These are phyloP conservation scores for Myrica gale DNA, from an alignment of 306 rosid species.

Conservation along the genomic window DNA sequence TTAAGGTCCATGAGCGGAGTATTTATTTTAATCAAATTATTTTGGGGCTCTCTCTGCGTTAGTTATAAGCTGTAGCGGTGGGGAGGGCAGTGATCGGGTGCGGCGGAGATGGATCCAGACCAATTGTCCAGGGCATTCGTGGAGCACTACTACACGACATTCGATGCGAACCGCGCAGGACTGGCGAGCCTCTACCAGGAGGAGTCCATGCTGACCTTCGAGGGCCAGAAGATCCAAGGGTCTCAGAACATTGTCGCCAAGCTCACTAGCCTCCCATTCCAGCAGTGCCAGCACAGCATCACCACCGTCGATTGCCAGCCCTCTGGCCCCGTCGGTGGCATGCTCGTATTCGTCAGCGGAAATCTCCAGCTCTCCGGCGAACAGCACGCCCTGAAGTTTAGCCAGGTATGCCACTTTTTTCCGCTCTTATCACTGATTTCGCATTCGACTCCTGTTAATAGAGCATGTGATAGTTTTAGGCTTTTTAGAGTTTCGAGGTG, in stretches of 20 bases:
- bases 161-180: slow-evolving; percentile 57
- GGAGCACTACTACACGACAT: slow-evolving; percentile 75
- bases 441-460: background rate
- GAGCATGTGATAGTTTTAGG: background rate
- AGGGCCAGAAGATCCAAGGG: slow-evolving; percentile 90
- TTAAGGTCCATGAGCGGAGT: background rate
- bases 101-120: slow-evolving; percentile 77
- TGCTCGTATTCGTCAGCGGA: slow-evolving; percentile 93
- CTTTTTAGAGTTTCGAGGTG: background rate
- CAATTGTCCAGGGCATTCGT: slow-evolving; percentile 79
- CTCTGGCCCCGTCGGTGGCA: slow-evolving; percentile 70
- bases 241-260: slow-evolving; percentile 67
- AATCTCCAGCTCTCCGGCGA: slow-evolving; percentile 91
- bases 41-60: slow-evolving; percentile 14
- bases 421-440: background rate
- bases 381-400: slow-evolving; percentile 87
- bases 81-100: slow-evolving; percentile 3
- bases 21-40: too few species aligned
- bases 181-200: slow-evolving; percentile 68
- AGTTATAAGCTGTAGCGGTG: slow-evolving; percentile 24
- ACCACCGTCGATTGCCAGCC: slow-evolving; percentile 87
- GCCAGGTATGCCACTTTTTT: slow-evolving; percentile 52
- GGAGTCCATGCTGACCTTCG: slow-evolving; percentile 82
- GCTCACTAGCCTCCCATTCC: slow-evolving; percentile 80
- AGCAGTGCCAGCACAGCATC: slow-evolving; percentile 87